phyloP scores from a whole-genome alignment of 345 rosid species.

The Citrus inodora region DNA sequence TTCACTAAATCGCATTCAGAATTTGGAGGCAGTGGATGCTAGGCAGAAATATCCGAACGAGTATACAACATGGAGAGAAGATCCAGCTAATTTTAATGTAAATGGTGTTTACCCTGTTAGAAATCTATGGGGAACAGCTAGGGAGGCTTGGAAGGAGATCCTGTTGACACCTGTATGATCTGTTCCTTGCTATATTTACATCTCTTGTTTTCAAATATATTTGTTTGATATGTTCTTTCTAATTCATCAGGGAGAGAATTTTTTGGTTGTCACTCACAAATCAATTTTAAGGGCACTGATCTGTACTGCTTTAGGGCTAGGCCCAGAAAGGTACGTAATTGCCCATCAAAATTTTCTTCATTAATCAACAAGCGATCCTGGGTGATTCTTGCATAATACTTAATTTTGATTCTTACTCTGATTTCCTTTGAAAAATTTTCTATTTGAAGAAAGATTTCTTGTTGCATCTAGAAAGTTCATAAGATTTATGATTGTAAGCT shows the following conservation, averaged over 20 bases:
- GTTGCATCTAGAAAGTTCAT: not conserved
- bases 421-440: not conserved
- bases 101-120: conserved; percentile 59
- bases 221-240: conserved; percentile 15
- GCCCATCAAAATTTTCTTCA: not conserved
- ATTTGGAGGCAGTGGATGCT: conserved; percentile 74
- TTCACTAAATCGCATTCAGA: conserved; percentile 45
- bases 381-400: not conserved
- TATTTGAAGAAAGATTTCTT: not conserved
- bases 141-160: conserved; percentile 69
- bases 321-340: conserved; percentile 46
- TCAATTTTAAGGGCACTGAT: conserved; percentile 59
- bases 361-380: not conserved
- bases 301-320: conserved; percentile 66
- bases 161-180: conserved; percentile 45
- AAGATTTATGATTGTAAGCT: not conserved
- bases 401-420: not conserved
- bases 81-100: conserved; percentile 52
- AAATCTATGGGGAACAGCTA: conserved; percentile 51
- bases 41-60: conserved; percentile 48
- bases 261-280: conserved; percentile 62
- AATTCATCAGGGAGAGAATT: conserved; percentile 41
- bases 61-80: conserved; percentile 55
- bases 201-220: conserved; percentile 1
- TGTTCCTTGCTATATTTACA: not conserved